Conservation (phyloP, 352 stramenopile species). For the Phytophthora megakarya region DNA sequence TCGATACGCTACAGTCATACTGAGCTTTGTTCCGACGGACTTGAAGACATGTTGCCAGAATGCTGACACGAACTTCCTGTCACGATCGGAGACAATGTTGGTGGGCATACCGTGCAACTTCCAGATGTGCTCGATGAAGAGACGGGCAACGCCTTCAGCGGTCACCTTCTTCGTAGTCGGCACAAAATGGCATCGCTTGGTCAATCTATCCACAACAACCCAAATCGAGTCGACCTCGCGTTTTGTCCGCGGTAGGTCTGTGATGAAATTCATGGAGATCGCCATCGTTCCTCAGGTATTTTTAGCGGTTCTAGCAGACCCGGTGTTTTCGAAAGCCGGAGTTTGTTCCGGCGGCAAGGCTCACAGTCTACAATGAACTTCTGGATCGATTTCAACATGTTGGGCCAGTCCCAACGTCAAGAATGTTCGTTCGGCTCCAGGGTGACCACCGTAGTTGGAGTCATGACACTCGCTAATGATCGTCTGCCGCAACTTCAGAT, state of each 20-base stretch:
- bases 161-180: conserved; percentile 1
- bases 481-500: background rate
- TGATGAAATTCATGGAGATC: too few species aligned
- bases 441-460: conserved; percentile 8
- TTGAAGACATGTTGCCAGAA: conserved; percentile 5
- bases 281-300: too few species aligned
- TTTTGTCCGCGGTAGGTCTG: too few species aligned
- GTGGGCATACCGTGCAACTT: conserved; percentile 2
- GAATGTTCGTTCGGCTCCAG: conserved; percentile 8
- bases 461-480: too few species aligned
- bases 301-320: too few species aligned
- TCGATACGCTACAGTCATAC: conserved; percentile 16
- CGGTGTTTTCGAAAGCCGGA: too few species aligned
- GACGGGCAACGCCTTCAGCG: background rate
- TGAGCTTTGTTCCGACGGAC: conserved; percentile 8
- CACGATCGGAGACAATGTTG: conserved; percentile 19
- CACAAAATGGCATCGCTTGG: conserved; percentile 9
- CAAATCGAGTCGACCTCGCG: too few species aligned
- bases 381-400: conserved; percentile 17
- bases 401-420: conserved; percentile 18
- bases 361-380: too few species aligned
- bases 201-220: conserved; percentile 5
- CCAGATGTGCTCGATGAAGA: conserved; percentile 17
- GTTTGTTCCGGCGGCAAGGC: too few species aligned
- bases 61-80: conserved; percentile 17